Evolutionary conservation across 1,139 yeast genomes (phyloP).

Genomic region (Sugiyamaella japonica): DNA sequence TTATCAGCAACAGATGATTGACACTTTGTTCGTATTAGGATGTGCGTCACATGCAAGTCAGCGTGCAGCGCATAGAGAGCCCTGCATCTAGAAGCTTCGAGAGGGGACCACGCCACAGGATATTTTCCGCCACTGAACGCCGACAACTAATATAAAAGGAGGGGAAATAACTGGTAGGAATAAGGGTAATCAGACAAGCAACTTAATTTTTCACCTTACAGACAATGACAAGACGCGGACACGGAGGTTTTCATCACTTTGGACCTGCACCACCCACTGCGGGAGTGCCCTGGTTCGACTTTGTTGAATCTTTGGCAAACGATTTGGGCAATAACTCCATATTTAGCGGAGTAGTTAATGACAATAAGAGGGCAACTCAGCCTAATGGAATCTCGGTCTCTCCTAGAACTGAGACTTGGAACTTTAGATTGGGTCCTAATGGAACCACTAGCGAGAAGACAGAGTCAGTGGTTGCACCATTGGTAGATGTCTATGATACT

Average conservation of each 20-base stretch:
- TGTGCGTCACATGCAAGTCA: not conserved
- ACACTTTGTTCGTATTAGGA: not conserved
- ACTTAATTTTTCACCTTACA: not conserved
- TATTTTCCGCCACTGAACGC: constrained; percentile 11
- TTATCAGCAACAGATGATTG: not conserved
- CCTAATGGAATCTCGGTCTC: constrained; percentile 16
- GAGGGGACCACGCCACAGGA: constrained; percentile 1
- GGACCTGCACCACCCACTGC: not conserved
- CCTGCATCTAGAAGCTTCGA: constrained; percentile 20
- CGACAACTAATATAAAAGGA: constrained; percentile 4
- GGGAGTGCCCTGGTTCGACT: constrained; percentile 11
- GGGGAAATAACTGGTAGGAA: not conserved
- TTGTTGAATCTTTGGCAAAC: constrained; percentile 13
- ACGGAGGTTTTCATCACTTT: not conserved
- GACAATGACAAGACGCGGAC: constrained; percentile 1
- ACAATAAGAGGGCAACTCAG: not conserved
- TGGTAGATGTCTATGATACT: constrained; percentile 54
- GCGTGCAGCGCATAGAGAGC: not conserved
- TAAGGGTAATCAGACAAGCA: not conserved
- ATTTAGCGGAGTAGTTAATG: constrained; percentile 3
- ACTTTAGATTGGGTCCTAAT: constrained; percentile 5
- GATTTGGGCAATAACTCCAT: constrained; percentile 9
- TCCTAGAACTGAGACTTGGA: constrained; percentile 11
- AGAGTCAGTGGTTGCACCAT: constrained; percentile 53
- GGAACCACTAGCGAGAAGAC: constrained; percentile 35